Conservation (phyloP, 1,284 basidiomycete species). For the Ceratobasidium sp. region DNA sequence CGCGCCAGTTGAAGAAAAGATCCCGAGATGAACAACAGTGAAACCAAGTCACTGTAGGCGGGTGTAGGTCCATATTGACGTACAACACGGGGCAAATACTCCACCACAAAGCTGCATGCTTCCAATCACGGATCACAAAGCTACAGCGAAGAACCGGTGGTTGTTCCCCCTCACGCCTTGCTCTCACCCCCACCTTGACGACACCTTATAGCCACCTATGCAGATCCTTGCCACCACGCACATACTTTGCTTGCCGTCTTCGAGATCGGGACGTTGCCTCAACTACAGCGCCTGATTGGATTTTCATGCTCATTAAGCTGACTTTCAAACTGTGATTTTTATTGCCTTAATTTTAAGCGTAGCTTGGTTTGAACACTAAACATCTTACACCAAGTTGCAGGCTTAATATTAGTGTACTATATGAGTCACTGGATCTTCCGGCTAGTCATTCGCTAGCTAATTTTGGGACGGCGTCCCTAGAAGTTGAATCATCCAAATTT, state of each 20-base stretch:
- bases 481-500: too few relatives aligned
- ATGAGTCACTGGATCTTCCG: too few relatives aligned
- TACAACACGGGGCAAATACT: not conserved
- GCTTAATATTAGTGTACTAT: too few relatives aligned
- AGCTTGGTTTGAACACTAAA: too few relatives aligned
- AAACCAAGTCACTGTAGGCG: not conserved
- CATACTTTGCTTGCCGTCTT: not conserved
- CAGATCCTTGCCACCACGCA: not conserved
- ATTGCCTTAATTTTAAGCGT: not conserved
- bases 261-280: not conserved
- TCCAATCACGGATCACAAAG: not conserved
- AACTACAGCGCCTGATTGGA: not conserved
- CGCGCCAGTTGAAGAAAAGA: conserved; percentile 9
- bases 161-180: not conserved
- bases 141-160: not conserved
- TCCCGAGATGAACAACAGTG: conserved; percentile 24
- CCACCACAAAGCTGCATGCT: not conserved
- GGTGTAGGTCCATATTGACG: conserved; percentile 24
- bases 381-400: not conserved
- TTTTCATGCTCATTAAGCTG: not conserved
- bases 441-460: too few relatives aligned
- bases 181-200: not conserved
- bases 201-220: not conserved
- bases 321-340: not conserved
- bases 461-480: too few relatives aligned